Conservation (phyloP, 2,329 filamentous ascomycete genomes). For the Xenoacremonium recifei region DNA sequence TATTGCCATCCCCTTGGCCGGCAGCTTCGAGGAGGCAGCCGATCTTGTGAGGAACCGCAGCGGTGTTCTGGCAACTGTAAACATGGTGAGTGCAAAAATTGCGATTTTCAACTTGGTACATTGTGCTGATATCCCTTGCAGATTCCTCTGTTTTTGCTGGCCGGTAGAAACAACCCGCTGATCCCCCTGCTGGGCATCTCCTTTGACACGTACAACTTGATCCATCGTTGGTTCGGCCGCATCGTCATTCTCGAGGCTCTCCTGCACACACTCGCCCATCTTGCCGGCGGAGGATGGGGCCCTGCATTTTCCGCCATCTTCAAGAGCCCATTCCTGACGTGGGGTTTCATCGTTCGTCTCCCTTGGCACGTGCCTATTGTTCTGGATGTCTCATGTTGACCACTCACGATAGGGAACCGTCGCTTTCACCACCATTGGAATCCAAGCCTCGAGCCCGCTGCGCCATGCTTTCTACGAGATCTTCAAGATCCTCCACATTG, state of each 20-base stretch:
- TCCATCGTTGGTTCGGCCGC: conserved; percentile 78
- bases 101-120: background rate
- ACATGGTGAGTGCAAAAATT: conserved; percentile 66
- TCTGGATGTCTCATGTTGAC: conserved; percentile 13
- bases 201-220: conserved; percentile 79
- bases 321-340: conserved; percentile 50
- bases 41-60: conserved; percentile 63
- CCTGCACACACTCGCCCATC: conserved; percentile 62
- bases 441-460: conserved; percentile 69
- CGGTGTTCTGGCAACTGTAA: conserved; percentile 68
- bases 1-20: conserved; percentile 59
- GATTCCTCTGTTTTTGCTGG: conserved; percentile 70
- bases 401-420: conserved; percentile 47
- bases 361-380: background rate
- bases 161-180: conserved; percentile 75
- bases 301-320: conserved; percentile 33
- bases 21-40: conserved; percentile 42
- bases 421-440: conserved; percentile 60
- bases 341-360: conserved; percentile 61
- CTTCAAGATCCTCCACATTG: conserved; percentile 72
- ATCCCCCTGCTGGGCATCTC: conserved; percentile 70
- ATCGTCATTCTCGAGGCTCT: conserved; percentile 71
- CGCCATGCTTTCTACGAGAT: conserved; percentile 78
- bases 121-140: conserved; percentile 11
- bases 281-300: conserved; percentile 51